Evolutionary conservation across 139 green algal genomes (phyloP).

Genomic region (Marvania coccoides): DNA sequence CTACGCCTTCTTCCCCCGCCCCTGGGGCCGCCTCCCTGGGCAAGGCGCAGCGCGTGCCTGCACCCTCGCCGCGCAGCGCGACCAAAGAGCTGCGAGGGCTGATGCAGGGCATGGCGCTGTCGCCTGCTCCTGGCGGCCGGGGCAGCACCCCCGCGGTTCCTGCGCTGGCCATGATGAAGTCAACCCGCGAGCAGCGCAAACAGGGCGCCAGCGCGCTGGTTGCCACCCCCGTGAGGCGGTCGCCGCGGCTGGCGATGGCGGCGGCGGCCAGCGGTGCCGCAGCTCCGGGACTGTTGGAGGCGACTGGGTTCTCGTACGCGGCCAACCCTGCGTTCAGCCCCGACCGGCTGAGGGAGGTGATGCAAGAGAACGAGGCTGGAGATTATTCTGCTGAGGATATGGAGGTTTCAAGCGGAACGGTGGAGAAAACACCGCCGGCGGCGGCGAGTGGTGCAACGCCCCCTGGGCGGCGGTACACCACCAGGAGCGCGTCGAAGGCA

Average conservation of each 20-base stretch:
- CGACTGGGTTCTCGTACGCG: constrained; percentile 1
- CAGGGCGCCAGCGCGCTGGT: constrained; percentile 4
- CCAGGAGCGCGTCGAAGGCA: neutral
- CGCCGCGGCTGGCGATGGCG: constrained; percentile 4
- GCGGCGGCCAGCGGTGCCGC: neutral
- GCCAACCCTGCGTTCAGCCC: neutral
- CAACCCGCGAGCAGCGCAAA: neutral
- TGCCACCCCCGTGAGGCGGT: constrained; percentile 18
- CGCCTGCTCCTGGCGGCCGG: neutral
- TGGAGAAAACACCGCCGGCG: neutral
- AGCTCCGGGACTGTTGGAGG: constrained; percentile 4
- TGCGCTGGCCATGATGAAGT: constrained; percentile 7
- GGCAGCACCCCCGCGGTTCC: neutral
- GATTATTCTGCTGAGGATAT: neutral
- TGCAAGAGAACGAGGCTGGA: neutral
- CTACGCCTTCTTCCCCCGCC: neutral
- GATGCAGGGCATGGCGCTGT: constrained; percentile 8
- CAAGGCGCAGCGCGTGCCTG: constrained; percentile 10
- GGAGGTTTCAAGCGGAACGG: neutral
- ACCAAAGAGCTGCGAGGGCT: constrained; percentile 20
- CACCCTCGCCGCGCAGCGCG: neutral
- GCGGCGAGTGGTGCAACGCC: neutral
- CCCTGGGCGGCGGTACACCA: neutral
- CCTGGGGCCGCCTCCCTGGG: constrained; percentile 1
- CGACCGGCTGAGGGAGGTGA: neutral